Percentiles rank a stretch among this genome's conserved stretches.
phyloP scores from a whole-genome alignment of 129 eudicot genomes.

The Kitagawia praeruptora region DNA sequence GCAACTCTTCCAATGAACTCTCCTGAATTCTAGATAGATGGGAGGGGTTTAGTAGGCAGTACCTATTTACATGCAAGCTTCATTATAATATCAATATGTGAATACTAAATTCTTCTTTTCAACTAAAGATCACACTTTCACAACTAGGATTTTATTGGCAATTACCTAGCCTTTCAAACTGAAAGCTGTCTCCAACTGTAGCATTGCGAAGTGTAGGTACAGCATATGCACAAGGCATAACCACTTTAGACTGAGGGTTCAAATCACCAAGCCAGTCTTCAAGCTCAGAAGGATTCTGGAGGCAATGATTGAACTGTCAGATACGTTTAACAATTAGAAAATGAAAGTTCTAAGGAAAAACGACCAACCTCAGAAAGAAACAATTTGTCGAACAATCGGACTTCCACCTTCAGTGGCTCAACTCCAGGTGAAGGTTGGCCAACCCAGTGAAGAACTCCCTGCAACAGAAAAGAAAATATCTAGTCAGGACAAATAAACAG shows the following conservation, averaged over 20 bases:
- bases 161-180: slow-evolving; percentile 94
- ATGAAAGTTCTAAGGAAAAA: neutral
- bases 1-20: neutral
- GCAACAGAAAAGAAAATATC: neutral
- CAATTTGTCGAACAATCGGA: slow-evolving; percentile 67
- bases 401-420: slow-evolving; percentile 80
- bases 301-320: neutral
- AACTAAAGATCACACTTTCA: neutral
- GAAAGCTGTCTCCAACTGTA: slow-evolving; percentile 65
- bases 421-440: slow-evolving; percentile 48
- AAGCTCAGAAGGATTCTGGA: neutral
- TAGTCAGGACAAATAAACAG: neutral
- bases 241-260: slow-evolving; percentile 27
- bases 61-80: neutral
- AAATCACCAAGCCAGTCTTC: slow-evolving; percentile 16
- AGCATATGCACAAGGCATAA: slow-evolving; percentile 68
- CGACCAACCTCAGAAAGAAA: slow-evolving; percentile 62
- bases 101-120: neutral
- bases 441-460: slow-evolving; percentile 10
- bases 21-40: neutral
- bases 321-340: neutral
- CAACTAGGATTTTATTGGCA: slow-evolving; percentile 5
- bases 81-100: neutral
- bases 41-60: neutral
- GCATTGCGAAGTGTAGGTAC: slow-evolving; percentile 42